Evolutionary conservation across 805 yeast genomes (phyloP).

Genomic region (Yarrowia yakushimensis): DNA sequence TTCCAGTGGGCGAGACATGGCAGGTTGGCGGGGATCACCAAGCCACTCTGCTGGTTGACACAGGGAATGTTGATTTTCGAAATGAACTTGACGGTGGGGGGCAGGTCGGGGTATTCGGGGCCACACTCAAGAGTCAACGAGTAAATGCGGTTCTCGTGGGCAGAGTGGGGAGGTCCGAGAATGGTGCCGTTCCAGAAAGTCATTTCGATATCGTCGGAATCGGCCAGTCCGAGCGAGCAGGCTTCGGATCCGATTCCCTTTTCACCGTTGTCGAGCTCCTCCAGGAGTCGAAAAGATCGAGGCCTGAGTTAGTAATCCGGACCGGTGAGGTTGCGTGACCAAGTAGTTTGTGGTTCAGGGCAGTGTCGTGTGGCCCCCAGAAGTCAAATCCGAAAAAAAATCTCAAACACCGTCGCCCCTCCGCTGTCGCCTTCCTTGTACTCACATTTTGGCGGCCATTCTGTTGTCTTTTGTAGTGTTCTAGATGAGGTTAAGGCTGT

Average conservation of each 20-base stretch:
- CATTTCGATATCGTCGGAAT: slow-evolving; percentile 88
- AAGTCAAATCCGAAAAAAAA: neutral
- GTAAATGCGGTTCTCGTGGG: slow-evolving; percentile 91
- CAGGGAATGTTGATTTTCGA: slow-evolving; percentile 89
- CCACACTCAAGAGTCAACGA: slow-evolving; percentile 80
- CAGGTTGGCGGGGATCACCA: slow-evolving; percentile 50
- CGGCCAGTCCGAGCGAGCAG: slow-evolving; percentile 90
- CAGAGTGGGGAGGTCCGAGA: slow-evolving; percentile 90
- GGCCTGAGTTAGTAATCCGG: slow-evolving; percentile 45
- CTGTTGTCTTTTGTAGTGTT: slow-evolving; percentile 11
- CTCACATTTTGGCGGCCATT: slow-evolving; percentile 30
- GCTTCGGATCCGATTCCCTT: slow-evolving; percentile 96
- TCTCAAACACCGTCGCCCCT: neutral
- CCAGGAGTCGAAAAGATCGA: slow-evolving; percentile 88
- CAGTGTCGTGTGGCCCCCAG: neutral
- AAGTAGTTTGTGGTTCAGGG: neutral
- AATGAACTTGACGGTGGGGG: slow-evolving; percentile 78
- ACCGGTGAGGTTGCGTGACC: neutral
- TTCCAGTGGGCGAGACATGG: slow-evolving; percentile 80
- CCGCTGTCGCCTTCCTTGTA: neutral
- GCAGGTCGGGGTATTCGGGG: slow-evolving; percentile 77
- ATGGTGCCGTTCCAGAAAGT: slow-evolving; percentile 97
- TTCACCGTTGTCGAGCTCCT: slow-evolving; percentile 96
- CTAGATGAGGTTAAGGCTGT: slow-evolving; percentile 26
- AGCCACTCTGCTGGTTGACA: slow-evolving; percentile 65